Evolutionary conservation across 768 basidiomycete genomes (phyloP).

Genomic region (Lyophyllum shimeji): DNA sequence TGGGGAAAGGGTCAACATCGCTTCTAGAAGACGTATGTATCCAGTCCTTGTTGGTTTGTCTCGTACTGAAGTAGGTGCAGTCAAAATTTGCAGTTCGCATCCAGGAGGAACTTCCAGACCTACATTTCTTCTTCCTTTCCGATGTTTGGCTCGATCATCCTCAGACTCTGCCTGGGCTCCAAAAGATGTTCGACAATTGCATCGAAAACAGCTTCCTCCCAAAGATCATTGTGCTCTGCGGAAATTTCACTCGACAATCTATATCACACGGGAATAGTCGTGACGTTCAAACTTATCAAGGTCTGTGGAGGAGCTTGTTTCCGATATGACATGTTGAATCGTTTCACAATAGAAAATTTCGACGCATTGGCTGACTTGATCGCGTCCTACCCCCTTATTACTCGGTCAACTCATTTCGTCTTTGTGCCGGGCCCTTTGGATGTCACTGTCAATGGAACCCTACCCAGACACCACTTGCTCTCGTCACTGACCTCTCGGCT

Average conservation of each 20-base stretch:
- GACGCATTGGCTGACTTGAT: constrained; percentile 85
- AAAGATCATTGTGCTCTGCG: constrained; percentile 87
- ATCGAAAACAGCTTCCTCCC: constrained; percentile 87
- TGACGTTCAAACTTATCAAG: constrained; percentile 84
- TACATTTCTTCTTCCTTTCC: constrained; percentile 91
- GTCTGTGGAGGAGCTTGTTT: constrained; percentile 33
- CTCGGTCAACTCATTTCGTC: constrained; percentile 82
- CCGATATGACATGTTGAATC: neutral
- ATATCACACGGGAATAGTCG: constrained; percentile 76
- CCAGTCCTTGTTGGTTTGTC: neutral
- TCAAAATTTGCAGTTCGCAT: constrained; percentile 61
- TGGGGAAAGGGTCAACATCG: constrained; percentile 92
- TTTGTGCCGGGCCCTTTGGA: constrained; percentile 95
- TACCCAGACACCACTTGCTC: constrained; percentile 83
- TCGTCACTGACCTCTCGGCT: constrained; percentile 72
- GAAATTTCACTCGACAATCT: constrained; percentile 89
- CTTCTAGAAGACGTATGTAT: constrained; percentile 81
- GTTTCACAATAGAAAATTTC: constrained; percentile 68
- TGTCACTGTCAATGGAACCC: constrained; percentile 73
- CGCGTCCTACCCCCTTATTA: constrained; percentile 74
- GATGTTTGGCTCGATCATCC: constrained; percentile 96
- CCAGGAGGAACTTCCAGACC: constrained; percentile 67
- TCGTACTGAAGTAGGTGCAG: constrained; percentile 33
- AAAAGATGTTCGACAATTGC: constrained; percentile 87
- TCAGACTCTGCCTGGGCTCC: constrained; percentile 74